phyloP scores from a whole-genome alignment of 495 filamentous ascomycete genomes.

The Hyaloscypha variabilis region DNA sequence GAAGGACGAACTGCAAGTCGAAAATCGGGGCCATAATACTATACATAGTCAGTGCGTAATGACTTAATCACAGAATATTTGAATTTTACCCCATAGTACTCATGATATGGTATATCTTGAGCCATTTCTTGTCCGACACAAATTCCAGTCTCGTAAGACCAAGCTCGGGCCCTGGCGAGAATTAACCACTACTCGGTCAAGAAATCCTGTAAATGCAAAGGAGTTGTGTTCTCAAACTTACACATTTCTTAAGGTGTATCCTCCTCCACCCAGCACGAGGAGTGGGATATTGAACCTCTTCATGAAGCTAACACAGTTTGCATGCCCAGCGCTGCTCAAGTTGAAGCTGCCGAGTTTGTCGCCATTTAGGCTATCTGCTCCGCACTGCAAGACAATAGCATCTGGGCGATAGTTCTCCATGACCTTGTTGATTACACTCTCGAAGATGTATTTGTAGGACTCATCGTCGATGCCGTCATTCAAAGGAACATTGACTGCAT shows the following conservation, averaged over 20 bases:
- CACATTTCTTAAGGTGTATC: conserved; percentile 98
- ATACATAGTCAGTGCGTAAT: no score
- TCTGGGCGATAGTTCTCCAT: conserved; percentile 94
- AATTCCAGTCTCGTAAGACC: conserved; percentile 92
- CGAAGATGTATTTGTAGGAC: conserved; percentile 90
- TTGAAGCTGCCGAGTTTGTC: conserved; percentile 96
- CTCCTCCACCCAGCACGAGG: conserved; percentile 87
- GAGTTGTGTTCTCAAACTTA: neutral
- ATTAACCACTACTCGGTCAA: neutral
- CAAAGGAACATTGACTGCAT: conserved; percentile 93
- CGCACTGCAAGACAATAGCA: conserved; percentile 95
- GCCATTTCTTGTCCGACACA: conserved; percentile 79
- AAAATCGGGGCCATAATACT: conserved; percentile 94
- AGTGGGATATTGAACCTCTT: conserved; percentile 88
- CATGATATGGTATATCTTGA: conserved; percentile 84
- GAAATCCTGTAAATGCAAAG: neutral
- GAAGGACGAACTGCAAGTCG: conserved; percentile 89
- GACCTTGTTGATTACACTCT: conserved; percentile 85
- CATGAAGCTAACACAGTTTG: conserved; percentile 93
- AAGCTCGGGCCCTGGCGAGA: conserved; percentile 66
- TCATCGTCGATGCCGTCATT: conserved; percentile 91
- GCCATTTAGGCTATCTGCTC: conserved; percentile 89
- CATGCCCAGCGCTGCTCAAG: conserved; percentile 94
- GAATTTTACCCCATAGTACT: conserved; percentile 69
- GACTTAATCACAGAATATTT: no score